phyloP scores from a whole-genome alignment of 2,329 filamentous ascomycete species.

The Xylaria sp. region DNA sequence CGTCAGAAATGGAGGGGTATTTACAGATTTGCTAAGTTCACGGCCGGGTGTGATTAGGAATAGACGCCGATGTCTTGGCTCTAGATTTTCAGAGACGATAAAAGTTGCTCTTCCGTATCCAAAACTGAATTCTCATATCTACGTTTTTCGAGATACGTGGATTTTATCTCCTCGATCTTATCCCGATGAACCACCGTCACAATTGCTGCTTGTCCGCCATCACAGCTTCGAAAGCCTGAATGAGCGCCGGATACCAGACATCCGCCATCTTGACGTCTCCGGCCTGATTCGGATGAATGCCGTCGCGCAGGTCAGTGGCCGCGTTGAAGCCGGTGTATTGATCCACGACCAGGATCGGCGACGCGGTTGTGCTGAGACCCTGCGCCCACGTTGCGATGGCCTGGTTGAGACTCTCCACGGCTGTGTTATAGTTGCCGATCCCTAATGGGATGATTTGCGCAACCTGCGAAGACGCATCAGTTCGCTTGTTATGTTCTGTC shows the following conservation, averaged over 20 bases:
- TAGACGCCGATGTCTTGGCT: too few species aligned
- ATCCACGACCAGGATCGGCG: conserved; percentile 39
- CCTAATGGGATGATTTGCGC: conserved; percentile 38
- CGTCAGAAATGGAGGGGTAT: too few species aligned
- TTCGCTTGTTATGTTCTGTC: not conserved
- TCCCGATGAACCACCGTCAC: too few species aligned
- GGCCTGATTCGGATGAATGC: conserved; percentile 37
- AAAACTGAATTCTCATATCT: too few species aligned
- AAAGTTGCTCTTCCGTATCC: too few species aligned
- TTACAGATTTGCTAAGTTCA: too few species aligned
- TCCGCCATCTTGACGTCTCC: conserved; percentile 39
- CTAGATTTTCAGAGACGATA: too few species aligned
- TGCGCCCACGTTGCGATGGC: conserved; percentile 37
- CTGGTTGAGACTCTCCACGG: conserved; percentile 36
- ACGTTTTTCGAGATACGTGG: too few species aligned
- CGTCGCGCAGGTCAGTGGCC: conserved; percentile 33
- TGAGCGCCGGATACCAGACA: conserved; percentile 29
- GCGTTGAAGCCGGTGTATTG: conserved; percentile 37
- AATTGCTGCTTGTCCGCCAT: conserved; percentile 20
- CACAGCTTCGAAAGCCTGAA: conserved; percentile 27
- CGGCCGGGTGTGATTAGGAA: too few species aligned
- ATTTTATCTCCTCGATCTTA: too few species aligned
- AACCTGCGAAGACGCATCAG: conserved; percentile 28
- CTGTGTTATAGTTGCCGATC: conserved; percentile 33
- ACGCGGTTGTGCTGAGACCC: conserved; percentile 35